Evolutionary conservation across 305 asterid genomes (phyloP), one percentile per base, ranked within the genome.

Genomic region (Withania somnifera): DNA sequence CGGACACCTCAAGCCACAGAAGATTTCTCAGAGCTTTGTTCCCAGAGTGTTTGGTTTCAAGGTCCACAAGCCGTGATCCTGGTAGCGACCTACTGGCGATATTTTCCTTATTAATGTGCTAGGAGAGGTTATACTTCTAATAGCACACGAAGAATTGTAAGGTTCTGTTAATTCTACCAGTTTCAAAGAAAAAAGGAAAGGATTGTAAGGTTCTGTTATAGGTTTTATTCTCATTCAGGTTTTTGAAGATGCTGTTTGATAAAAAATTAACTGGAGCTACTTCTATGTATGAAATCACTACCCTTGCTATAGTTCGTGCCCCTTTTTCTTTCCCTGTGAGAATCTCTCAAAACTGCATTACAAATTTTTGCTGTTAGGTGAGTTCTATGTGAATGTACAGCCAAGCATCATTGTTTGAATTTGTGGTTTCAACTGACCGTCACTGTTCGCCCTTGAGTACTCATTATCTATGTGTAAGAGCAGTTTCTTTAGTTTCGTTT

Each of bases 21-120:
- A 89, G 89, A 56, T 87, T 47, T 52, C 89, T 42, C 89, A 85
- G 87, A 86, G 86, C 71, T 91, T 89, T 40, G 88, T 89, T 28
- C 94, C 91, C 9, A 89, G 87, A 83, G 90, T 89, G 79, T 90
- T 89, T 28, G 92, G 91, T 42, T 90, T 89, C 82, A 89, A 89
- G 83, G 88, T 90, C 82, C 90, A 90, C 82, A 89, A 89, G 85
- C 88, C 88, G 5, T 90, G 89, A 89, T 54, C 61, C 83, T 14
- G 66, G 79, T 75, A 64, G 85, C 8, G 28, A 22, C 57, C 67
- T 17, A 36, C 79, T 51, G 78, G 26, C 17, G 2, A 26, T 50
- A 22, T 10, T 50, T 20, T 75, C 61, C 61, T 50, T 50, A 50
- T 75, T 75, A 75, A 75, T 75, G 80, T 75, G 80, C 80, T 75